Conservation (phyloP, 148 eudicot species). For the Chenopodium album region DNA sequence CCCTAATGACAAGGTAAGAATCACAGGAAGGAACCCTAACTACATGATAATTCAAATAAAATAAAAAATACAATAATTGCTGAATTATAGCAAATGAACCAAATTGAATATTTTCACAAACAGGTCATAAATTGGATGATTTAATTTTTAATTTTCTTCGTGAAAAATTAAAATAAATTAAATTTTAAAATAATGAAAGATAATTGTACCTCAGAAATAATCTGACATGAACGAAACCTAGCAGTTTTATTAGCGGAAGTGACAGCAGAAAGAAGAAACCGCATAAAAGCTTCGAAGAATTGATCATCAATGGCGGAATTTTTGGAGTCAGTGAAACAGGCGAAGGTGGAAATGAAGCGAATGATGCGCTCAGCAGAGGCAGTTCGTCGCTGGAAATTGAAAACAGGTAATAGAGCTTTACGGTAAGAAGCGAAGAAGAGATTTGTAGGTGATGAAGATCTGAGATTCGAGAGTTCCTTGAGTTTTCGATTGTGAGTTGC, state of each 20-base stretch:
- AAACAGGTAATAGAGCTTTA: conserved; percentile 60
- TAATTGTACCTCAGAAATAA: conserved; percentile 64
- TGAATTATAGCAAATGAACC: neutral
- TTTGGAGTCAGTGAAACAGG: conserved; percentile 27
- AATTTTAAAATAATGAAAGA: too few relatives aligned
- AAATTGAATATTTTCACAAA: neutral
- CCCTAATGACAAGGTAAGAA: neutral
- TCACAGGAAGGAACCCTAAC: neutral
- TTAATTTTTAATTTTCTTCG: neutral
- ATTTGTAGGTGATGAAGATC: conserved; percentile 33
- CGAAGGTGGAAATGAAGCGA: conserved; percentile 63
- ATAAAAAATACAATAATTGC: neutral
- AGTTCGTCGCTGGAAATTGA: conserved; percentile 58
- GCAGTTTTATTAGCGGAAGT: conserved; percentile 58
- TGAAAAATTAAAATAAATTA: neutral
- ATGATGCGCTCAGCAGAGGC: conserved; percentile 66
- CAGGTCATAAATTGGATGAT: neutral
- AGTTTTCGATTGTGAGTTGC: conserved; percentile 87
- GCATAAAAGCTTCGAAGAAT: conserved; percentile 53
- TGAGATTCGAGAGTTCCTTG: conserved; percentile 68
- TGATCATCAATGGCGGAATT: conserved; percentile 7
- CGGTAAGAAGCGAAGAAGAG: conserved; percentile 53
- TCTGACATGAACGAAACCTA: conserved; percentile 75
- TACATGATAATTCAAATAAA: neutral
- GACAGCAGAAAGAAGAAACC: conserved; percentile 53